These are phyloP conservation scores for Brassica hybrid DNA, from an alignment of 441 rosid genomes.

Conservation along the genomic window DNA sequence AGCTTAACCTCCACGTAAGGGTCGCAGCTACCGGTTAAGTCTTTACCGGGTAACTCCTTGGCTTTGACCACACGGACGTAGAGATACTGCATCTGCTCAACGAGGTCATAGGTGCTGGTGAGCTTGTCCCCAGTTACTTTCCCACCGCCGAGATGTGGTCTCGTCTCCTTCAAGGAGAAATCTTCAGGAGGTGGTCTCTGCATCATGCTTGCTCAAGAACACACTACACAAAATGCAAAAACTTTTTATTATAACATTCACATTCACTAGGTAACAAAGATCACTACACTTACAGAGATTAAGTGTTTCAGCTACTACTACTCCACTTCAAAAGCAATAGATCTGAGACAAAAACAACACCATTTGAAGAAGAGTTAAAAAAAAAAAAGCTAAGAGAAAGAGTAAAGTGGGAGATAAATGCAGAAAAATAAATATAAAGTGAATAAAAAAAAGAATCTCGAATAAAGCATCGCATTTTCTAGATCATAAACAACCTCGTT, in stretches of 20 bases:
- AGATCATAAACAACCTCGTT: conserved; percentile 43
- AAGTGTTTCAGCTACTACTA: conserved; percentile 13
- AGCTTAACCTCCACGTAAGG: conserved; percentile 95
- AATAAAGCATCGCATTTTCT: conserved; percentile 27
- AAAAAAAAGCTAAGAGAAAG: neutral
- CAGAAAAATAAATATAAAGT: too few species aligned
- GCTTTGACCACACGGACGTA: conserved; percentile 97
- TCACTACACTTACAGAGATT: conserved; percentile 33
- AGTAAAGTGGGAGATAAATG: conserved; percentile 4
- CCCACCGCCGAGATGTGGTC: conserved; percentile 94
- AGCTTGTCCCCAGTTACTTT: conserved; percentile 86
- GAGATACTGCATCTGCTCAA: conserved; percentile 95
- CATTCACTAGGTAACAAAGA: conserved; percentile 21
- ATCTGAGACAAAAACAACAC: conserved; percentile 53
- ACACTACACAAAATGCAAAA: conserved; percentile 34
- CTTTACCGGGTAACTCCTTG: conserved; percentile 83
- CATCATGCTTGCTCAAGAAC: conserved; percentile 53
- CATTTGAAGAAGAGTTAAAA: conserved; percentile 25
- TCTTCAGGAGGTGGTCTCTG: conserved; percentile 89
- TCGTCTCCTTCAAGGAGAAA: conserved; percentile 85
- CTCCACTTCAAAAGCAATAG: conserved; percentile 49
- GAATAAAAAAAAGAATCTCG: conserved; percentile 28
- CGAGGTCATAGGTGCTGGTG: conserved; percentile 94
- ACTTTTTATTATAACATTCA: neutral
- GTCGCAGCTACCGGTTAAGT: conserved; percentile 84